Conservation (phyloP, 2,329 filamentous ascomycete species). For the Didymella lethalis region DNA sequence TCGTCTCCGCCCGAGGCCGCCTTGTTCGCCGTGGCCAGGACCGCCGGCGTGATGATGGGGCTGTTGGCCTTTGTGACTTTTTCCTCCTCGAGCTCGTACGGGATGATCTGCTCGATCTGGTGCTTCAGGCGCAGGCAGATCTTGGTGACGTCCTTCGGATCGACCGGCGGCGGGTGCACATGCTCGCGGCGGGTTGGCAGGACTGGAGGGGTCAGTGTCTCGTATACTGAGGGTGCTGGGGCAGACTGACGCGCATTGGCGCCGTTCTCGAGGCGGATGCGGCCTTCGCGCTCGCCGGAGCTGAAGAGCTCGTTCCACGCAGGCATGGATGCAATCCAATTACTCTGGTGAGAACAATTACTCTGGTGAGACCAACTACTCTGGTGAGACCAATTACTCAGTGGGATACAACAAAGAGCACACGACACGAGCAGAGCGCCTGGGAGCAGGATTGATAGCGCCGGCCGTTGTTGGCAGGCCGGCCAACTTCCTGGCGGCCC, state of each 20-base stretch:
- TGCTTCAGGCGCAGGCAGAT: constrained; percentile 89
- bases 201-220: constrained; percentile 56
- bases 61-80: constrained; percentile 82
- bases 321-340: constrained; percentile 42
- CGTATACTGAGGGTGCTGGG: background rate
- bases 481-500: constrained; percentile 20
- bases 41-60: constrained; percentile 79
- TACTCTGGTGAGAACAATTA: background rate
- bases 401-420: background rate
- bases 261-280: constrained; percentile 54
- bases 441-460: constrained; percentile 12
- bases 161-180: constrained; percentile 70
- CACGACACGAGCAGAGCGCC: constrained; percentile 7
- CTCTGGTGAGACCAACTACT: background rate
- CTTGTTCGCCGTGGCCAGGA: constrained; percentile 80
- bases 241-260: constrained; percentile 47
- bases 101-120: constrained; percentile 86
- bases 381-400: background rate
- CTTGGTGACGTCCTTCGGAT: constrained; percentile 83
- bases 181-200: constrained; percentile 71
- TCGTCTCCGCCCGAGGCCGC: constrained; percentile 73
- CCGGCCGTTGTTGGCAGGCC: constrained; percentile 4
- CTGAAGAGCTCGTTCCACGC: constrained; percentile 51
- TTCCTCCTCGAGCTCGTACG: constrained; percentile 84
- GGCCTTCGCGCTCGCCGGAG: constrained; percentile 48